Percentiles rank a stretch among this genome's conserved stretches.
Evolutionary conservation across 164 flowering plant genomes (phyloP).

Genomic region (Stephania yunnanensis): DNA sequence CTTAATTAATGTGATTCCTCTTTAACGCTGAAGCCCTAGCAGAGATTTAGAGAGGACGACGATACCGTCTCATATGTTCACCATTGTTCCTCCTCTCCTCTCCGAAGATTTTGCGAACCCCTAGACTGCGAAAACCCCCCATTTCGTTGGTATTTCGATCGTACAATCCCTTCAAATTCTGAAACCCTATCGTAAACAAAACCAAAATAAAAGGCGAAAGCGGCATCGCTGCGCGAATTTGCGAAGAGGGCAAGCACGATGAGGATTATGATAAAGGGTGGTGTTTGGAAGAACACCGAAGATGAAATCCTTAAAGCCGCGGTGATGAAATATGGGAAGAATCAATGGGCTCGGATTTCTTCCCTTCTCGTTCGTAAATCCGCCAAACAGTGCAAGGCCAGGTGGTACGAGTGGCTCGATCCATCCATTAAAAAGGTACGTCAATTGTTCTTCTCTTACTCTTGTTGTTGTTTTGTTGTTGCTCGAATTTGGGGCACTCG

Average conservation of each 20-base stretch:
- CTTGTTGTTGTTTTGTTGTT: not conserved
- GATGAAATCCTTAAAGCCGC: conserved; percentile 97
- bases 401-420: conserved; percentile 99
- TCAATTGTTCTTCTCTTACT: not conserved
- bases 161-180: not conserved
- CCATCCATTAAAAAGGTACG: conserved; percentile 92
- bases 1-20: too few relatives aligned
- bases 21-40: too few relatives aligned
- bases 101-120: too few relatives aligned
- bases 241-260: conserved; percentile 52
- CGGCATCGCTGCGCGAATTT: conserved; percentile 4
- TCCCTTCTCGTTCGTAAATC: conserved; percentile 91
- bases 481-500: not conserved
- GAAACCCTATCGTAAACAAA: not conserved
- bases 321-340: conserved; percentile 97
- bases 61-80: too few relatives aligned
- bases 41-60: too few relatives aligned
- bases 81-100: too few relatives aligned
- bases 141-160: too few relatives aligned
- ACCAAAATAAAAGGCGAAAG: not conserved
- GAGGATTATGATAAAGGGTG: conserved; percentile 99
- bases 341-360: conserved; percentile 97
- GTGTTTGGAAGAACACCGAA: conserved; percentile 99
- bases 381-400: conserved; percentile 94
- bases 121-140: too few relatives aligned